Percentiles rank a stretch among this genome's conserved stretches.
Evolutionary conservation across 2,329 filamentous ascomycete genomes (phyloP).

Genomic region (Mycosphaerella arachidis): DNA sequence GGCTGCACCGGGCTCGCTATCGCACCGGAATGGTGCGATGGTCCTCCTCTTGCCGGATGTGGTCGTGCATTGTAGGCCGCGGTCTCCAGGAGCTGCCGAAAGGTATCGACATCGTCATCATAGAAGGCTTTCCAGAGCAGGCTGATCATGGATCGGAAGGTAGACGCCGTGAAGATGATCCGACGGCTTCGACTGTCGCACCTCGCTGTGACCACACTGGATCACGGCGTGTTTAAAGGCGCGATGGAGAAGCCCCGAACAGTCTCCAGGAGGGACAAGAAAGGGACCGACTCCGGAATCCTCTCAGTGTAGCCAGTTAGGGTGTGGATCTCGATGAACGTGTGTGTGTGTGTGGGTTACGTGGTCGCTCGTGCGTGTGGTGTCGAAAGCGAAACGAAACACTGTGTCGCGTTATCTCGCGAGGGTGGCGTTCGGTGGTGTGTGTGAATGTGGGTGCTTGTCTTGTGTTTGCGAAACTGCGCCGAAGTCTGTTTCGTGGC

Average conservation of each 20-base stretch:
- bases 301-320: not conserved
- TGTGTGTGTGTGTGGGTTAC: not conserved
- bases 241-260: constrained; percentile 47
- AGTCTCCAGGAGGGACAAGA: constrained; percentile 10
- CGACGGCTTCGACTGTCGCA: constrained; percentile 58
- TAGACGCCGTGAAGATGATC: constrained; percentile 33
- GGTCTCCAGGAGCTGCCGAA: constrained; percentile 80
- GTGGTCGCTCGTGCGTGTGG: constrained; percentile 10
- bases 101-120: constrained; percentile 95
- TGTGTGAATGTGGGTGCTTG: not conserved
- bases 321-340: not conserved
- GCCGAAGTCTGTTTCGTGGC: not conserved
- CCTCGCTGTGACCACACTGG: constrained; percentile 85
- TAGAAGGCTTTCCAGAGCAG: constrained; percentile 94
- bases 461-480: not conserved
- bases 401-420: not conserved
- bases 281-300: not conserved
- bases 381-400: not conserved
- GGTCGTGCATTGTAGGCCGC: constrained; percentile 56
- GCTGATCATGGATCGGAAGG: constrained; percentile 74
- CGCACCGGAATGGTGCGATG: constrained; percentile 25
- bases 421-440: not conserved
- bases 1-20: constrained; percentile 42
- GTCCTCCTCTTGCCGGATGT: constrained; percentile 38
- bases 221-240: constrained; percentile 93